Evolutionary conservation across 179 eudicot genomes (phyloP).

Genomic region (Vitellaria paradoxa): DNA sequence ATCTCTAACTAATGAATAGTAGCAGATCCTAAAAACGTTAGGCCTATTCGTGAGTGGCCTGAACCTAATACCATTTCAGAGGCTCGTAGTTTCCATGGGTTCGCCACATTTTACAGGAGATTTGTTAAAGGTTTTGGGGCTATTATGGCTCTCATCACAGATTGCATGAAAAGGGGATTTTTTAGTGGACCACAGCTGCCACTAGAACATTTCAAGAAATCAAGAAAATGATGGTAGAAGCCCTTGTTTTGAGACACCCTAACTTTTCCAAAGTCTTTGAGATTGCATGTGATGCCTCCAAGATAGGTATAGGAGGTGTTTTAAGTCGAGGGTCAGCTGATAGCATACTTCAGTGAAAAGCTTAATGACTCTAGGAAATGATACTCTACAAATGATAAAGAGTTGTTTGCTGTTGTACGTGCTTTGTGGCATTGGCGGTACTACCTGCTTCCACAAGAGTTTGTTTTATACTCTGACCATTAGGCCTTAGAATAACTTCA

Average conservation of each 20-base stretch:
- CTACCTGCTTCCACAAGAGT: no score
- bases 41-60: not conserved
- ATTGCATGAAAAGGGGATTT: not conserved
- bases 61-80: not conserved
- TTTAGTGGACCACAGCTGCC: not conserved
- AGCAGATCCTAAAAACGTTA: constrained; percentile 3
- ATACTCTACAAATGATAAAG: no score
- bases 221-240: not conserved
- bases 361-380: no score
- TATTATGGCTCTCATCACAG: not conserved
- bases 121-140: constrained; percentile 2
- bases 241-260: not conserved
- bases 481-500: no score
- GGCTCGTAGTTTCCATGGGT: not conserved
- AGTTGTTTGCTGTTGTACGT: no score
- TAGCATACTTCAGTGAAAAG: no score
- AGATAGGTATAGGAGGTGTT: not conserved
- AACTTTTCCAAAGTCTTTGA: constrained; percentile 2
- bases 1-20: not conserved
- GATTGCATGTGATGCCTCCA: not conserved
- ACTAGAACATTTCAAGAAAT: not conserved
- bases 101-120: not conserved
- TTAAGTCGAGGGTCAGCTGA: not conserved
- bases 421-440: no score
- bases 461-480: no score